Base-by-base conservation (phyloP, 2,329 filamentous ascomycete species). In the Penicillium psychrosexuale region DNA sequence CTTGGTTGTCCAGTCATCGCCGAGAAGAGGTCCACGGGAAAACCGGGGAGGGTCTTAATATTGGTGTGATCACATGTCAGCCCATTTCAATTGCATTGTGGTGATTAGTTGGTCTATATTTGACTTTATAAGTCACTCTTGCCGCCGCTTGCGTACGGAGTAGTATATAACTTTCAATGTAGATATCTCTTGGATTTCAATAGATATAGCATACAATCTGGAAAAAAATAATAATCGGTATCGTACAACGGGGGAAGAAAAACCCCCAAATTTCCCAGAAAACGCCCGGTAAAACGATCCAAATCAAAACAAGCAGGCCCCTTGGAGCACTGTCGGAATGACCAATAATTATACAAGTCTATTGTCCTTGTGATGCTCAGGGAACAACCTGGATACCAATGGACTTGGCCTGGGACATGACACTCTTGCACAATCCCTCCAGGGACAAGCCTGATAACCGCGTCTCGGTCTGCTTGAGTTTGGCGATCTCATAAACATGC, bases 401-500 rank as follows among this genome's bases (percentile, higher is more conserved):
- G 19, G 87, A 88, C 76, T 85, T 90, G 55, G 87, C 86, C 74
- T 90, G 87, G 62, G 79, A 86, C 63, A 93, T 90, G 57, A 93
- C 79, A 51, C 85, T 84, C 75, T 82, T 86, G 76, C 88, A 91
- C 28, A 93, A 69, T 1, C 87, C 86, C 71, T 91, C 80, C 50
- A 92, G 74, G 45, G 83, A 81, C 65, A 90, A 71, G 2, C 88
- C 89, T 2, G 88, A 90, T 59, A 93, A 75, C 55, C 90, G 82
- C 58, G 86, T 77, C 75, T 94, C 90, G 50, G 82, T 79, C 63
- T 90, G 88, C 82, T 99, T 99, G 69, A 99, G 95, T 81, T 90
- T 92, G 62, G 94, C 94, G 75, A 99, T 97, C 78, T 97, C 93
- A 77, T 91, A 97, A 22, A 99, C 80, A 77, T 99, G 94, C 80